These are phyloP conservation scores for Plasmodium yoelii DNA, from an alignment of 169 alveolate species.

Conservation along the genomic window DNA sequence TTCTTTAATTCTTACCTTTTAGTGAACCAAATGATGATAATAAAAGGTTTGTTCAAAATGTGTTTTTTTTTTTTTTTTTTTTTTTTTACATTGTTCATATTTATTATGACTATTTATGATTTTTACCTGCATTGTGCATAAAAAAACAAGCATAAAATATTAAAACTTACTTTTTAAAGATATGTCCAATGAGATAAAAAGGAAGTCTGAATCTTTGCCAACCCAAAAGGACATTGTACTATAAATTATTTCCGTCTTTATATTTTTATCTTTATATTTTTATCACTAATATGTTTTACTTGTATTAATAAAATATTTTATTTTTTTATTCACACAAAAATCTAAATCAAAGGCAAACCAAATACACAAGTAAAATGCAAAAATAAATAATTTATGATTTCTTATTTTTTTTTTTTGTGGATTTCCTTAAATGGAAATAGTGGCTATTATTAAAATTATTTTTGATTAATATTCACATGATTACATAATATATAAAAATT, in stretches of 20 bases:
- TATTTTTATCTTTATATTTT: constrained; percentile 2
- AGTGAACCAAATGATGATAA: constrained; percentile 63
- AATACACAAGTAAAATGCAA: constrained; percentile 48
- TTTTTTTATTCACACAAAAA: background rate
- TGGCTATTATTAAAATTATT: too few species aligned
- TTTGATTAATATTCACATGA: too few species aligned
- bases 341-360: constrained; percentile 16
- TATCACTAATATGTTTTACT: background rate
- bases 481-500: too few species aligned
- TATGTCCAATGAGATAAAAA: constrained; percentile 50
- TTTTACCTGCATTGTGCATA: too few species aligned
- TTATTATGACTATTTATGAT: too few species aligned
- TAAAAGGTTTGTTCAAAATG: constrained; percentile 34
- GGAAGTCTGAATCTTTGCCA: constrained; percentile 33
- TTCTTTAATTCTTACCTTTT: background rate
- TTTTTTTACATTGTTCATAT: background rate
- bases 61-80: background rate
- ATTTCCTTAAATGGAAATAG: too few species aligned
- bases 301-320: background rate
- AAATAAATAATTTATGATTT: background rate
- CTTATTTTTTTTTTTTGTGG: too few species aligned
- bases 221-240: constrained; percentile 45
- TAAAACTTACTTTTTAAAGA: constrained; percentile 2
- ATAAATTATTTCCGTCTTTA: background rate
- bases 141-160: background rate